Conservation (phyloP, 169 alveolate species). For the Cryptosporidium andersoni region DNA sequence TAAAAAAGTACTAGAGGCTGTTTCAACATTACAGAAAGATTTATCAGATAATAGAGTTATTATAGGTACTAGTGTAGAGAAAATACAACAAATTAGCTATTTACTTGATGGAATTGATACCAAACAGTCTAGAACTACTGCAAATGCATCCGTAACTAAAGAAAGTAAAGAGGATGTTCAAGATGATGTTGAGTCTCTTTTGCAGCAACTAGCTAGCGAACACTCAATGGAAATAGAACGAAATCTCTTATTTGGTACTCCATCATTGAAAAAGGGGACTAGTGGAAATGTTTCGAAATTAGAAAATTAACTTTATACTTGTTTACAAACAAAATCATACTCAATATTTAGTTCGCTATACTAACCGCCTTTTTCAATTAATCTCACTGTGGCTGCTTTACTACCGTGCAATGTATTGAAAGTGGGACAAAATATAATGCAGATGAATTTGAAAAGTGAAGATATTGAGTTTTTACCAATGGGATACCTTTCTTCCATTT, state of each 20-base stretch:
- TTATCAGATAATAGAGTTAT: conserved; percentile 63
- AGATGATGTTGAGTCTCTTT: conserved; percentile 3
- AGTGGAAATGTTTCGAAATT: too few relatives aligned
- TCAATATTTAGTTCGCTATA: too few relatives aligned
- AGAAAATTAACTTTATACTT: too few relatives aligned
- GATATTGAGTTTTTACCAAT: too few relatives aligned
- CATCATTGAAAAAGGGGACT: too few relatives aligned
- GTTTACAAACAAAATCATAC: too few relatives aligned
- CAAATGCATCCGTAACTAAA: not conserved
- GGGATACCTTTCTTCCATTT: too few relatives aligned
- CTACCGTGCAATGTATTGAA: too few relatives aligned
- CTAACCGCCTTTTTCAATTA: too few relatives aligned
- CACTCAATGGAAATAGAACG: conserved; percentile 53
- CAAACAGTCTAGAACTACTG: conserved; percentile 16
- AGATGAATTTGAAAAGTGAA: too few relatives aligned
- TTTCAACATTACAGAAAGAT: conserved; percentile 42
- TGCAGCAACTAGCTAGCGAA: conserved; percentile 34
- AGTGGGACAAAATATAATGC: too few relatives aligned
- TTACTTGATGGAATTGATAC: conserved; percentile 19
- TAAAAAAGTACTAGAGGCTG: conserved; percentile 17
- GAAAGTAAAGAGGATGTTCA: conserved; percentile 3
- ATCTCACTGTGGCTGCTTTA: too few relatives aligned
- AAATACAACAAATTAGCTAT: conserved; percentile 36
- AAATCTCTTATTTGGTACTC: not conserved
- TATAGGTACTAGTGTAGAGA: conserved; percentile 16